These are phyloP conservation scores for Uromyces viciae-fabae DNA, from an alignment of 1,284 basidiomycete species.

Conservation along the genomic window DNA sequence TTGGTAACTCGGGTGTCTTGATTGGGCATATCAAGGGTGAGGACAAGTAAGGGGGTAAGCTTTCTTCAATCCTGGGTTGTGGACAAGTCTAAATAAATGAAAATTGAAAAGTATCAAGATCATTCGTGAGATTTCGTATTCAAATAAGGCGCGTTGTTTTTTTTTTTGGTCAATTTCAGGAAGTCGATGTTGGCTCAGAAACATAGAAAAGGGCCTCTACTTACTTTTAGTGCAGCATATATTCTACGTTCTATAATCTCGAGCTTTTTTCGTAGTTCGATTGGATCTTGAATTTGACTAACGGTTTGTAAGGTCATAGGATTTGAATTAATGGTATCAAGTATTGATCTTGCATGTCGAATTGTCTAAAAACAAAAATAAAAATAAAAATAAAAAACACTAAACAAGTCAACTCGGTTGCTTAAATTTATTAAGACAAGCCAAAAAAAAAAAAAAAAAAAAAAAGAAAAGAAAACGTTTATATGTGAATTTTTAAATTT, in stretches of 20 bases:
- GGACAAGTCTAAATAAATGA: conserved; percentile 5
- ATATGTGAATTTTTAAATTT: not conserved
- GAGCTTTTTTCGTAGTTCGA: conserved; percentile 5
- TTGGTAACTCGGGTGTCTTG: conserved; percentile 19
- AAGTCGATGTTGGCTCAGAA: not conserved
- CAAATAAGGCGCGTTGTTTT: too few relatives aligned
- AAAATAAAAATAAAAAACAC: too few relatives aligned
- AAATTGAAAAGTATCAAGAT: too few relatives aligned
- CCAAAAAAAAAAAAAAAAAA: not conserved
- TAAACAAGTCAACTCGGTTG: too few relatives aligned
- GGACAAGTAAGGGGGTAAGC: not conserved
- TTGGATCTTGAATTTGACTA: conserved; percentile 16
- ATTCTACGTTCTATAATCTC: not conserved
- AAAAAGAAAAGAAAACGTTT: not conserved
- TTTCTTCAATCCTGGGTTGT: not conserved
- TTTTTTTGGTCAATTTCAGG: not conserved
- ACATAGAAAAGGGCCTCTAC: not conserved
- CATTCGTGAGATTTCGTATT: too few relatives aligned
- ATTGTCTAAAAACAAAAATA: not conserved
- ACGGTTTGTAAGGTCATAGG: conserved; percentile 1
- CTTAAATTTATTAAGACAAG: not conserved
- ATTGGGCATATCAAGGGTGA: conserved; percentile 3
- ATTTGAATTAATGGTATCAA: conserved; percentile 19
- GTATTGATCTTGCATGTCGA: conserved; percentile 19
- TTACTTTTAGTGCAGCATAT: not conserved